Evolutionary conservation across 176 grass and related monocot species (phyloP).

Genomic region (Pharus latifolius): DNA sequence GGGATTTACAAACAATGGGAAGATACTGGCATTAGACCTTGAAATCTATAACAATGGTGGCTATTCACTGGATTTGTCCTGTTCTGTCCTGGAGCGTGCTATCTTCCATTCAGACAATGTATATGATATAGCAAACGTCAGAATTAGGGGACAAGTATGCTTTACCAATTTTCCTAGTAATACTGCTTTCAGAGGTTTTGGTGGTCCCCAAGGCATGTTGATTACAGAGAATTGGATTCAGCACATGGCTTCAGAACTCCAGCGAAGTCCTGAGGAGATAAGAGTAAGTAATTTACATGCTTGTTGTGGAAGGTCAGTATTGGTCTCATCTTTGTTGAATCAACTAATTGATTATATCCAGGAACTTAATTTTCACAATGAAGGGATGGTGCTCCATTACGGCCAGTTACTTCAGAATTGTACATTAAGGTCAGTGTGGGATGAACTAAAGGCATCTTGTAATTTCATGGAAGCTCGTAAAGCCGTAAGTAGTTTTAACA

Average conservation of each 20-base stretch:
- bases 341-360: conserved; percentile 21
- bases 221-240: conserved; percentile 96
- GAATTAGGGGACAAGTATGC: conserved; percentile 68
- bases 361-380: conserved; percentile 87
- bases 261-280: conserved; percentile 73
- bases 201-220: conserved; percentile 89
- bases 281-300: conserved; percentile 29
- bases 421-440: conserved; percentile 64
- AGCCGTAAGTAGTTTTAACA: conserved; percentile 41
- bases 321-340: neutral
- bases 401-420: conserved; percentile 70
- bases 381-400: conserved; percentile 69
- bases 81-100: conserved; percentile 68
- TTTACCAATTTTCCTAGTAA: conserved; percentile 96
- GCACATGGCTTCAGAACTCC: conserved; percentile 64
- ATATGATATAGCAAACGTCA: conserved; percentile 72
- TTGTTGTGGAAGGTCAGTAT: conserved; percentile 10
- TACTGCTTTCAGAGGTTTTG: conserved; percentile 96
- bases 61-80: conserved; percentile 73
- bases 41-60: conserved; percentile 84
- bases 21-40: conserved; percentile 76
- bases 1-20: conserved; percentile 79
- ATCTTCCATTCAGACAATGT: conserved; percentile 86
- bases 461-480: conserved; percentile 52
- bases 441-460: conserved; percentile 81